Base-by-base conservation (phyloP, 306 rosid species). In the Vigna mungo region DNA sequence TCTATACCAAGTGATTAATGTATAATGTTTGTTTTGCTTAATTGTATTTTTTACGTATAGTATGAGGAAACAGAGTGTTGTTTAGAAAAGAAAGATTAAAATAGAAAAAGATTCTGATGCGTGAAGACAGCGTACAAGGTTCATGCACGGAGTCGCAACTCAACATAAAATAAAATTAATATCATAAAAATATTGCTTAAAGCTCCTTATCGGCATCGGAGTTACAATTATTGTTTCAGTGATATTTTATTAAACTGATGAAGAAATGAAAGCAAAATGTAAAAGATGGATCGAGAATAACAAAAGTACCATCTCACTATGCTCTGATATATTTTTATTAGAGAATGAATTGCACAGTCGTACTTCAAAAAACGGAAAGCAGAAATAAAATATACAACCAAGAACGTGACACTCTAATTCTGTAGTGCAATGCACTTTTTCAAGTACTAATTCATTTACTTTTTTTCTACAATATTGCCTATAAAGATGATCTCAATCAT, bases 121-220 rank as follows among this genome's bases (percentile, higher is more conserved):
- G 47, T 27, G 18, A 56, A 39, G 80, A 69, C 83, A 81, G 63
- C 49, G 47, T 55, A 68, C 76, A 68, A 53, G 83, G 87, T 85
- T 88, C 91, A 85, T 86, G 89, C 68, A 86, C 66, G 49, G 68
- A 73, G 66, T 64, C 13, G 46, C 70, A 37, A 39, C n/a, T 70
- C 11, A 56, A 74, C 74, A 47, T 81, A 67, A 16, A 71, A 53
- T 55, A 9, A 25, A 16, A 20, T 1, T 12, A 60, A 17, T 10
- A 18, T 1, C 12, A 30, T 71, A 27, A 68, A 52, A 58, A 39
- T 9, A 72, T 66, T 53, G 43, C 61, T 27, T 54, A 44, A 69
- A 62, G 59, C 20, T 51, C 10, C 34, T 30, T 58, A 63, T 58
- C 27, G 9, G 58, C 69, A 43, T 25, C 59, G 67, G 56, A 25